Conservation (phyloP, 2,329 filamentous ascomycete genomes). For the Pseudodiploospora longispora region DNA sequence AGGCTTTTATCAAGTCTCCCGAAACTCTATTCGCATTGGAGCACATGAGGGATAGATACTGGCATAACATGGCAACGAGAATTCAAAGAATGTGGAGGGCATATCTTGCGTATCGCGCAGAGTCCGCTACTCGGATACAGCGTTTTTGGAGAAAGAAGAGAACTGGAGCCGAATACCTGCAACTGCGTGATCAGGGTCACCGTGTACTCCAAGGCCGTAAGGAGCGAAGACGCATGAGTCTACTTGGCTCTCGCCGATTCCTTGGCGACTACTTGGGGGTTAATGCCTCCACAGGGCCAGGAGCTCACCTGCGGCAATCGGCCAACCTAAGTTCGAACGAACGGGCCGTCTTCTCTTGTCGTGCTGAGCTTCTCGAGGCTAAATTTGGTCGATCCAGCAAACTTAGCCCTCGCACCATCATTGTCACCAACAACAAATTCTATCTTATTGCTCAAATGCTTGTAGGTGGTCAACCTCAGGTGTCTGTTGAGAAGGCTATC, state of each 20-base stretch:
- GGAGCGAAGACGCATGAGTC: slow-evolving; percentile 82
- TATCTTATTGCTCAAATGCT: slow-evolving; percentile 83
- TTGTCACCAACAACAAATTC: slow-evolving; percentile 79
- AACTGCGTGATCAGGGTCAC: slow-evolving; percentile 83
- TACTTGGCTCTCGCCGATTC: slow-evolving; percentile 86
- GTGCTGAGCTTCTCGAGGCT: slow-evolving; percentile 80
- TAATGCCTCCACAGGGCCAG: slow-evolving; percentile 70
- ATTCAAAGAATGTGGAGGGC: slow-evolving; percentile 97
- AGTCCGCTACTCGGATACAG: slow-evolving; percentile 90
- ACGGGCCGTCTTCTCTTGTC: slow-evolving; percentile 77
- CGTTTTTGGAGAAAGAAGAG: slow-evolving; percentile 92
- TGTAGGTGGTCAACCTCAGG: slow-evolving; percentile 73
- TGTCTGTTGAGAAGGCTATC: slow-evolving; percentile 72
- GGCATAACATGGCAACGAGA: slow-evolving; percentile 98
- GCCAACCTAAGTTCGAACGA: slow-evolving; percentile 67
- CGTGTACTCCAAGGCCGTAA: slow-evolving; percentile 74
- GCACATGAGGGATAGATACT: slow-evolving; percentile 95
- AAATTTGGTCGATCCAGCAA: slow-evolving; percentile 98
- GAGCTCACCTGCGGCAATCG: slow-evolving; percentile 69
- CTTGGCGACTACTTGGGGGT: slow-evolving; percentile 91
- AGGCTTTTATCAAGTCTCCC: slow-evolving; percentile 96
- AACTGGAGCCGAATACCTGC: slow-evolving; percentile 79
- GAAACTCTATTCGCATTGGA: slow-evolving; percentile 95
- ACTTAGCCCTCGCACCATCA: slow-evolving; percentile 72
- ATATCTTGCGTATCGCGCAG: slow-evolving; percentile 83